Evolutionary conservation across 129 eudicot genomes (phyloP).

Genomic region (Chrysanthemum seticuspe): DNA sequence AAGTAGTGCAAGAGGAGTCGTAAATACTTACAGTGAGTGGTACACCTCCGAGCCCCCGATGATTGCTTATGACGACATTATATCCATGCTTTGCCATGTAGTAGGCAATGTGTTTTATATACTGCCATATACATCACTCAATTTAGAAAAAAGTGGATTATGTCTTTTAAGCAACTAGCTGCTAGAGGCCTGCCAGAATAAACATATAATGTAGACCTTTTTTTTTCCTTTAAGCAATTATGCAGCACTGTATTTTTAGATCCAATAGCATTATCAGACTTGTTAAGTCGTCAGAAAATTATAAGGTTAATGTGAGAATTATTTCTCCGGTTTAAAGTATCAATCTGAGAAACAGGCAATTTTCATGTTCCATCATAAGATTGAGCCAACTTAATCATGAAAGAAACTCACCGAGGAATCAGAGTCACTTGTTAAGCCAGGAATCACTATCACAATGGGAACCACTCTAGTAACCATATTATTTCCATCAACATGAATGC

Average conservation of each 20-base stretch:
- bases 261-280: neutral
- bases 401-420: conserved; percentile 56
- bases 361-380: too few relatives aligned
- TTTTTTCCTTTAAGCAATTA: neutral
- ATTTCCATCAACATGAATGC: conserved; percentile 32
- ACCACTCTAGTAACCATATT: conserved; percentile 36
- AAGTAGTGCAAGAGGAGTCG: too few relatives aligned
- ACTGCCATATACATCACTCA: conserved; percentile 41
- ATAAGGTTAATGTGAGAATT: neutral
- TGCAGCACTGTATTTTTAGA: neutral
- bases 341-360: too few relatives aligned
- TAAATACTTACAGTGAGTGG: conserved; percentile 71
- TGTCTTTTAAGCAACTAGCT: neutral
- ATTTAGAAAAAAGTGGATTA: conserved; percentile 15
- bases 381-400: neutral
- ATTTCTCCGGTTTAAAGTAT: too few relatives aligned
- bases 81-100: conserved; percentile 64
- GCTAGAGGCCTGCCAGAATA: neutral
- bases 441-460: conserved; percentile 69
- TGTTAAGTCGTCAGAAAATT: neutral
- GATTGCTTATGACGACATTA: conserved; percentile 86
- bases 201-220: neutral
- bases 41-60: conserved; percentile 90
- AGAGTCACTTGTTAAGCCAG: conserved; percentile 86
- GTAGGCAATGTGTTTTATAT: conserved; percentile 62